Evolutionary conservation across 1,139 yeast genomes (phyloP).

Genomic region (Pichia sp.): DNA sequence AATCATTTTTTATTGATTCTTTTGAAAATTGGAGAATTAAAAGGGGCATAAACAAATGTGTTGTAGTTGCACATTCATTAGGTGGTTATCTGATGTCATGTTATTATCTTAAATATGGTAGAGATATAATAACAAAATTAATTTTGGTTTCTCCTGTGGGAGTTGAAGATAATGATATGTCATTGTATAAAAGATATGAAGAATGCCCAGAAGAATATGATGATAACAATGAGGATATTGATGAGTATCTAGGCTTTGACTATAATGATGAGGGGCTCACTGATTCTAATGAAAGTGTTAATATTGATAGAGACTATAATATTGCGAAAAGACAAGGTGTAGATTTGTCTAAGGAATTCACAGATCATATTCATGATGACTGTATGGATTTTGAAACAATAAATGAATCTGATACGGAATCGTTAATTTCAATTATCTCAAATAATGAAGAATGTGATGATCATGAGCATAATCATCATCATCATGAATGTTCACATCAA

Average conservation of each 20-base stretch:
- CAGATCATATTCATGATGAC: constrained; percentile 16
- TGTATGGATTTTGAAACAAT: constrained; percentile 13
- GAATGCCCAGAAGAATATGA: constrained; percentile 27
- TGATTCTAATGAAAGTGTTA: not conserved
- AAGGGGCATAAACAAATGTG: constrained; percentile 50
- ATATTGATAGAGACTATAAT: constrained; percentile 11
- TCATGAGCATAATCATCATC: too few species aligned
- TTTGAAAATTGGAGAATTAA: constrained; percentile 74
- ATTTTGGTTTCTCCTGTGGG: constrained; percentile 87
- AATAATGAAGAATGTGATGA: constrained; percentile 2
- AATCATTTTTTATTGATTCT: constrained; percentile 71
- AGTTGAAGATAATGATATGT: constrained; percentile 50
- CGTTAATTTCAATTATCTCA: constrained; percentile 15
- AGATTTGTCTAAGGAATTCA: constrained; percentile 22
- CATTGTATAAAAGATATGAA: constrained; percentile 34
- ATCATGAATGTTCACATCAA: not conserved
- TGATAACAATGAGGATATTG: constrained; percentile 6
- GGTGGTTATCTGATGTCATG: constrained; percentile 85
- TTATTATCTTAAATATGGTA: constrained; percentile 71
- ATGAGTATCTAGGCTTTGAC: not conserved
- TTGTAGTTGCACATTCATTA: constrained; percentile 82
- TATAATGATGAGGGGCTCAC: too few species aligned
- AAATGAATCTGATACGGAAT: constrained; percentile 7
- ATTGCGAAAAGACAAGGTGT: constrained; percentile 23
- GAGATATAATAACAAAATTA: constrained; percentile 54